Base-by-base conservation (phyloP, 805 yeast species). In the Wilhelminamyces savonicus region DNA sequence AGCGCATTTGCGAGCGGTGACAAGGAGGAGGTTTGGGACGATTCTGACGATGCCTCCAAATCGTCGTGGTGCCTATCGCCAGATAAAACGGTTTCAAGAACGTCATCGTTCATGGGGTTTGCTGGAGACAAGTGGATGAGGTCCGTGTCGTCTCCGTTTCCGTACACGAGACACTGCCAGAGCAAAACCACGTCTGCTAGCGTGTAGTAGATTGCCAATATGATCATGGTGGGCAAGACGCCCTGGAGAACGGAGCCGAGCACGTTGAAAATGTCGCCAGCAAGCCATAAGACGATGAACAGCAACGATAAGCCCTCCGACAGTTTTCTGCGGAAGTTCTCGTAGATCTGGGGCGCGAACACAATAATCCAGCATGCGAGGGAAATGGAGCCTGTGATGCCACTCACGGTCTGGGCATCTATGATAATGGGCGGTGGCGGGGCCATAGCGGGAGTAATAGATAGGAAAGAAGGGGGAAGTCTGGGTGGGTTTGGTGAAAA, bases 321-420 rank as follows among this genome's bases (percentile, higher is more conserved):
- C 21, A 87, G 77, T 54, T 84, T 79, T 48, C 97, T 65, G 37
- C 71, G 69, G 49, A 84, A 87, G 42, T 88, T 90, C 51, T 92
- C 97, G 55, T 86, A 88, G 26, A 92, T 82, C 52, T 90, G 97
- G 8, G 97, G 97, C 22, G 95, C 94, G 66, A 92, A 90, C 12
- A 90, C 98, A 28, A 92, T 88, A 36, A 92, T 81, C 98, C 98
- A 90, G 54, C 97, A 92, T 11, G 97, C 95, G 27, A 90, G 74
- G 13, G 97, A 90, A 21, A 92, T 86, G 9, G 95, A 85, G 36
- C 82, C 84, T 13, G 82, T 76, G 32, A 83, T 80, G 5, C 90
- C 92, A 47, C 86, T 76, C 13, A 82, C 75, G 12, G 83, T 83
- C 40, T 75, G 74, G 12, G 84, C 77, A 40, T 76, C 80, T 31